Evolutionary conservation across 2,329 filamentous ascomycete species (phyloP), one percentile per base, ranked within the genome.

Genomic region (Aspergillus versicolor): DNA sequence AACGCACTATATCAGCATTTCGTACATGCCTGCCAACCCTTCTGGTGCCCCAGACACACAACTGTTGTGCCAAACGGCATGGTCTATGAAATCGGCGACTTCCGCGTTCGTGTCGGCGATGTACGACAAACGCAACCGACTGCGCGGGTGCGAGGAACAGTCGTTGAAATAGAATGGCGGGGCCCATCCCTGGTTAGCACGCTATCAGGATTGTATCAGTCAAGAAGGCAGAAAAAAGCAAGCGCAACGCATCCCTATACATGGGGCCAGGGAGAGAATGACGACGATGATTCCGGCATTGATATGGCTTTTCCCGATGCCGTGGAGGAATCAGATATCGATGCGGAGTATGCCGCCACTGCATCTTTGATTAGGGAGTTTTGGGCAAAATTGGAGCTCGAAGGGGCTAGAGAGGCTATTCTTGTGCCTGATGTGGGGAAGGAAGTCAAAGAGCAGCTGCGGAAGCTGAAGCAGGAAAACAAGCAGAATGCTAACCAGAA

Each of bases 111-210:
- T 2, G 52, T 78, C 9, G 76, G 75, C 12, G 76, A 79, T 37
- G 70, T 79, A 53, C 70, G 73, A 4, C 76, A 77, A 62, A 75
- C 70, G 34, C 67, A 68, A 38, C 75, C 75, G 13, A 64, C 64
- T 22, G 72, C 63, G 8, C 64, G 75, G 17, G 60, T 71, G 9
- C 73, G 75, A n/a, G 76, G 76, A 0, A 74, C 74, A 2, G 68
- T 78, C n/a, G 68, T 77, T n/a, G 76, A 79, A 61, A 71, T 78
- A 32, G 74, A 77, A 57, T 79, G 75, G 70, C 63, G 66, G 24
- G 75, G 74, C 0, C 73, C 74, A 17, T 74, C 72, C 13, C 46
- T 75, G 48, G 57, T 73, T 19, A 58, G 67, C 9, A 63, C 67
- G 15, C 58, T 71, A 13, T 41, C 58, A 15, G 22, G 59, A 17